Evolutionary conservation across 331 rosid species (phyloP), one percentile per base, ranked within the genome.

Genomic region (Dryas integrifolia): DNA sequence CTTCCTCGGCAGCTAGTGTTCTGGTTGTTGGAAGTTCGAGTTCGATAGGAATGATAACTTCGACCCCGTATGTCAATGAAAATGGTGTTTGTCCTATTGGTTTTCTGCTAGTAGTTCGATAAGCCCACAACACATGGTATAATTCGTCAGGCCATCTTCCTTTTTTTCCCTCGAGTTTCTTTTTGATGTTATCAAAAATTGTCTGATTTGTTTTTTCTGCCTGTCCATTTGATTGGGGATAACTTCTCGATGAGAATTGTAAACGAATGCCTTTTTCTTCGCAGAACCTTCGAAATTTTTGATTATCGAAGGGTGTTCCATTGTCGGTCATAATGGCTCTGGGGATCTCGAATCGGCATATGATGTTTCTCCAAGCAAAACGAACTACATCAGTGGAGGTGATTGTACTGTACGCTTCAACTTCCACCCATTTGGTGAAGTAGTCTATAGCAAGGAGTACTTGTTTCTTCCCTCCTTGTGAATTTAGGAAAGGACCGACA

Each of bases 361-460:
- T n/a, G 7, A 43, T n/a, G 6, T 64, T 41, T 0, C 1, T 0
- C 53, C 35, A 65, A 1, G 43, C 0, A 4, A 65, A 65, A 5
- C 13, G n/a, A 7, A 39, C 6, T 7, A 64, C 69, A 44, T 44
- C 35, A 5, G 3, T 18, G 9, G n/a, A 6, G 1, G 14, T 14
- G 3, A 64, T 14, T 0, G 1, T 14, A 2, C 3, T 4, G 14
- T 16, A 44, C 3, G 35, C 50, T 8, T 39, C 14, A 2, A 26
- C 69, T 16, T 16, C 8, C 12, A 64, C 48, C 53, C 26, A 64
- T 10, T 64, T 64, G 14, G 69, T 64, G 69, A 44, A 64, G 50
- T 64, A 64, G 15, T 64, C 3, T 18, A 18, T 18, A 18, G 18
- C 18, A 18, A 18, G 18, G 18, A 0, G 18, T 18, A 18, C 18